A percentile compares a stretch with the other conserved stretches of the same genome.
phyloP scores from a whole-genome alignment of 177 flowering plant genomes.

The Vitis hybrid region DNA sequence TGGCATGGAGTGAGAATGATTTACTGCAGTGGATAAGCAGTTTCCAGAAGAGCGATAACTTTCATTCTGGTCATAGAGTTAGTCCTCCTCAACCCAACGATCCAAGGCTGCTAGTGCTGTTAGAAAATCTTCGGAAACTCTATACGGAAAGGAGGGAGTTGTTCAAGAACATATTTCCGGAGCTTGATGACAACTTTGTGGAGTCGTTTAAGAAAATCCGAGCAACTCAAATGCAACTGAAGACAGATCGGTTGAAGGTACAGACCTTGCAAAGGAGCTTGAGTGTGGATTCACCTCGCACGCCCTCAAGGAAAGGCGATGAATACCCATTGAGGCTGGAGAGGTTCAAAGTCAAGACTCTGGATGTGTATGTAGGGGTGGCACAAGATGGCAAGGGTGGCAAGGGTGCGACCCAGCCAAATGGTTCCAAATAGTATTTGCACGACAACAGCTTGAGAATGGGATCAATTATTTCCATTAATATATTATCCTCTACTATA shows the following conservation, averaged over 20 bases:
- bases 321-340: conserved; percentile 9
- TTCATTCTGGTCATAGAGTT: no score
- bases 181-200: conserved; percentile 7
- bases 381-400: background rate
- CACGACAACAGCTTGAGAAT: no score
- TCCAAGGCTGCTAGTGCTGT: conserved; percentile 17
- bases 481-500: no score
- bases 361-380: conserved; percentile 3
- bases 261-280: conserved; percentile 22
- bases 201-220: conserved; percentile 17
- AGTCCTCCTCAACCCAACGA: conserved; percentile 6
- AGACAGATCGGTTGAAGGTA: background rate
- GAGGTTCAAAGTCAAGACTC: conserved; percentile 15
- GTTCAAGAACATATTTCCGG: conserved; percentile 25
- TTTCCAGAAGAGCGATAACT: no score
- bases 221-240: background rate
- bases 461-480: no score
- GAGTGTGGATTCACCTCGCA: conserved; percentile 26
- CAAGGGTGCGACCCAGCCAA: background rate
- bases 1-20: no score
- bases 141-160: conserved; percentile 14
- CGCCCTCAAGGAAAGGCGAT: background rate
- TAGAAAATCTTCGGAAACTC: conserved; percentile 20
- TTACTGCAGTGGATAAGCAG: no score
- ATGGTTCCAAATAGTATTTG: background rate